A percentile compares a stretch with the other conserved stretches of the same genome.
Conservation (phyloP, 2,329 filamentous ascomycete genomes). For the Penicillium sp. region DNA sequence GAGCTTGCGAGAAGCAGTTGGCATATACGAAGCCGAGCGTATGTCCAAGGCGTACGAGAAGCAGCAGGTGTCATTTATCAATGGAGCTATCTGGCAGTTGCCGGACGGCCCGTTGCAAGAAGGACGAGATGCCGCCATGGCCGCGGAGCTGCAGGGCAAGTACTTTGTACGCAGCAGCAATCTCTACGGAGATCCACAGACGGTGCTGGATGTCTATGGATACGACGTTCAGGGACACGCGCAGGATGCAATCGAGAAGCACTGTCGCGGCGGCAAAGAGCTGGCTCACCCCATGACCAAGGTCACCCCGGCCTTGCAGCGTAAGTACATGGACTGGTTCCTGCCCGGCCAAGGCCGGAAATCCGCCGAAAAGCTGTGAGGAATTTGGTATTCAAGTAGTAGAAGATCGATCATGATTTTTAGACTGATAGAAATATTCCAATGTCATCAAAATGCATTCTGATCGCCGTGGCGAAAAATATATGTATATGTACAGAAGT, state of each 20-base stretch:
- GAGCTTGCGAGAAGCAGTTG: slow-evolving; percentile 34
- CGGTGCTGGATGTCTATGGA: slow-evolving; percentile 39
- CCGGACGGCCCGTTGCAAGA: slow-evolving; percentile 34
- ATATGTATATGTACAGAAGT: slow-evolving; percentile 21
- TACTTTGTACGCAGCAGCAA: slow-evolving; percentile 38
- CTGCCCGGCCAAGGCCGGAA: slow-evolving; percentile 18
- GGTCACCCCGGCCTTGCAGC: slow-evolving; percentile 26
- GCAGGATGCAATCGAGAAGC: slow-evolving; percentile 26
- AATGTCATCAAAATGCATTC: slow-evolving; percentile 16
- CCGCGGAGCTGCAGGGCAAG: slow-evolving; percentile 34
- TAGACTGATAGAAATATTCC: not conserved
- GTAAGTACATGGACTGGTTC: slow-evolving; percentile 39
- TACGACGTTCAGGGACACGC: slow-evolving; percentile 43
- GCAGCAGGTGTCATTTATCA: slow-evolving; percentile 44
- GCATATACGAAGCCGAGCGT: slow-evolving; percentile 41
- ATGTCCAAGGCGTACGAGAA: slow-evolving; percentile 46
- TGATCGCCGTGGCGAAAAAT: slow-evolving; percentile 3
- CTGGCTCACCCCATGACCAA: slow-evolving; percentile 30
- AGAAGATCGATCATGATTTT: not conserved
- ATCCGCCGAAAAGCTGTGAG: slow-evolving; percentile 5
- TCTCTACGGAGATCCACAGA: slow-evolving; percentile 41
- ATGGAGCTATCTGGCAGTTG: slow-evolving; percentile 38
- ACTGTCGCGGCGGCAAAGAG: slow-evolving; percentile 15
- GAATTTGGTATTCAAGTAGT: not conserved
- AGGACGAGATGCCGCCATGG: slow-evolving; percentile 40